Conservation (phyloP, 2,329 filamentous ascomycete species). For the Colletotrichum incanum region DNA sequence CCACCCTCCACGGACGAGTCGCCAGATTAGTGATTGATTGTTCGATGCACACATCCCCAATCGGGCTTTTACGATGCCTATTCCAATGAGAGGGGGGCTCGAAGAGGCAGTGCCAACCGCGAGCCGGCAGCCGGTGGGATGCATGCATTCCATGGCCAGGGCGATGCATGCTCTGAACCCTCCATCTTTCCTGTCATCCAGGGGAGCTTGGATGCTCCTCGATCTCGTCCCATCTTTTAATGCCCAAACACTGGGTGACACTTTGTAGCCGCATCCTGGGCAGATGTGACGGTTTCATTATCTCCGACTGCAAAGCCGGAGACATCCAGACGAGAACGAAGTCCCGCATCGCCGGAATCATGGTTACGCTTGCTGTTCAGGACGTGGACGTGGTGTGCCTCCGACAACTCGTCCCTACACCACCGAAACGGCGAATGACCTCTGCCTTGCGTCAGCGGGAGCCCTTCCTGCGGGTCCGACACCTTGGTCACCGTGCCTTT, state of each 20-base stretch:
- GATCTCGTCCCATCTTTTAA: conserved; percentile 6
- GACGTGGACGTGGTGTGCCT: not conserved
- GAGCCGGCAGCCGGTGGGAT: not conserved
- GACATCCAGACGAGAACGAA: not conserved
- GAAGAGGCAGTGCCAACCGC: conserved; percentile 3
- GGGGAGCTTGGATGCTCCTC: not conserved
- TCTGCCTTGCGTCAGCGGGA: not conserved
- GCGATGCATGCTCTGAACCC: not conserved
- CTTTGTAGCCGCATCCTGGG: not conserved
- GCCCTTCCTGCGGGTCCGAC: not conserved
- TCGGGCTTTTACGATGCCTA: conserved; percentile 11
- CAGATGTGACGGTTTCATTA: conserved; percentile 12
- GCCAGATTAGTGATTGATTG: conserved; percentile 2
- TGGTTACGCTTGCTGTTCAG: not conserved
- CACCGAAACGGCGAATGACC: conserved; percentile 11
- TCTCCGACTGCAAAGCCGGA: conserved; percentile 5
- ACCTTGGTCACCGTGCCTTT: not conserved
- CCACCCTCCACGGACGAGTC: conserved; percentile 1
- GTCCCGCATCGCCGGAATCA: not conserved
- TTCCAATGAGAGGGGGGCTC: not conserved
- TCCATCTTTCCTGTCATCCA: not conserved
- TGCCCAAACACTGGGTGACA: conserved; percentile 9
- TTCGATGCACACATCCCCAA: conserved; percentile 6
- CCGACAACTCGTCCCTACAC: conserved; percentile 15
- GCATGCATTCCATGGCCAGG: conserved; percentile 1